Base-by-base conservation (phyloP, 2,329 filamentous ascomycete species). In the Alternaria sp. region DNA sequence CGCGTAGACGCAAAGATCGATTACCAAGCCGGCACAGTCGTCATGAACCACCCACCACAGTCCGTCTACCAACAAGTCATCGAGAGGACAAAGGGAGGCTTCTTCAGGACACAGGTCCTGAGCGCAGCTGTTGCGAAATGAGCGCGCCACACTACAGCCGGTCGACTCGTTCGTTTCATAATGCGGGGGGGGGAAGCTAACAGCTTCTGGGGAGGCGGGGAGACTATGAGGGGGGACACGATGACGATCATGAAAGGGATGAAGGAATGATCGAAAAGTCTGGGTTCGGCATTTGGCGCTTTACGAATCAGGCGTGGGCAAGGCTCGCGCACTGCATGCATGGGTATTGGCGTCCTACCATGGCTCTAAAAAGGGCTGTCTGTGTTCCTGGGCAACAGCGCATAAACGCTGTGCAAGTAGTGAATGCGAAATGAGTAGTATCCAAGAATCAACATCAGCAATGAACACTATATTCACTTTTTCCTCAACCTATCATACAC, bases 31-130 rank as follows among this genome's bases (percentile, higher is more conserved):
- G 96, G 96, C 78, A 98, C 96, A 58, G 96, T 99, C 57, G 90
- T 98, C 74, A 99, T 99, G 95, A 98, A 99, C 86, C 96, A 99
- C 84, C 96, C 95, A 55, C 95, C 96, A 67, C 96, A 96, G 85
- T 97, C 93, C 69, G 95, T 99, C 71, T 98, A 99, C 84, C 95
- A 97, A 85, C 95, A 99, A 83, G 96, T 99, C 77, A 99, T 99
- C 78, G 96, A 99, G 88, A 90, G 93, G 84, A 99, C 96, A 63
- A 98, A 98, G 89, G 96, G 96, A 69, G 94, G 93, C 61, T 98
- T 98, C 88, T 99, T 99, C 89, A 86, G 96, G 79, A 99, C 96
- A 69, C 96, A 98, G 81, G 96, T 99, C 55, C 86, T 99, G 73
- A 97, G 86, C 60, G 82, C 83, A 36, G 84, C 84, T 15, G 84